These are phyloP conservation scores for Pestalotiopsis fici DNA, from an alignment of 2,329 filamentous ascomycete genomes.

Conservation along the genomic window DNA sequence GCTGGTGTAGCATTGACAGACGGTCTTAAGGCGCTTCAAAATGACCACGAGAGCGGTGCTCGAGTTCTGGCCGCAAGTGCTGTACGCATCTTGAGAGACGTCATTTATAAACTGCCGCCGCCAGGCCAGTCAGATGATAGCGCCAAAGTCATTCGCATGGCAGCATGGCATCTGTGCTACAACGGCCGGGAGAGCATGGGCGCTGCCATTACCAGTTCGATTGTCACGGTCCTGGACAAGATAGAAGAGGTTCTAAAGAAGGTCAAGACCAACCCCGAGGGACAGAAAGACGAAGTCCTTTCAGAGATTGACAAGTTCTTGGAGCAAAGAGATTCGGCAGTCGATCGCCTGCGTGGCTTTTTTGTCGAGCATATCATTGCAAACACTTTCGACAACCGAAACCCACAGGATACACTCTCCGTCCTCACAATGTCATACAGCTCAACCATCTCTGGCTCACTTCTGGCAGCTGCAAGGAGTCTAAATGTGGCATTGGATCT, in stretches of 20 bases:
- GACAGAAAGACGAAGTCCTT: conserved; percentile 21
- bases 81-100: conserved; percentile 47
- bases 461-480: conserved; percentile 41
- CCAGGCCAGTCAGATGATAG: conserved; percentile 25
- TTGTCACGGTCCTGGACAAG: conserved; percentile 46
- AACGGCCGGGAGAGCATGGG: conserved; percentile 69
- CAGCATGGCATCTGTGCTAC: conserved; percentile 65
- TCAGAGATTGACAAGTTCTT: conserved; percentile 23
- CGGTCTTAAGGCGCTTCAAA: conserved; percentile 50
- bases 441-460: conserved; percentile 56
- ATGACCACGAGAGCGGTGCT: conserved; percentile 61
- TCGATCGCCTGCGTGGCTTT: conserved; percentile 31
- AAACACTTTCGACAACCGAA: conserved; percentile 13
- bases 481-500: conserved; percentile 48
- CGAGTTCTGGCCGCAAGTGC: conserved; percentile 58
- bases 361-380: conserved; percentile 34
- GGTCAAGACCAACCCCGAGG: conserved; percentile 22
- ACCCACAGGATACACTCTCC: conserved; percentile 32
- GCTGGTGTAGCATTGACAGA: conserved; percentile 46
- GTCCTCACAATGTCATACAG: conserved; percentile 65
- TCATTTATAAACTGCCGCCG: conserved; percentile 38
- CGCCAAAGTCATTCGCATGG: conserved; percentile 46
- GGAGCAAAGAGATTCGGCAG: conserved; percentile 13
- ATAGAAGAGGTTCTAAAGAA: conserved; percentile 30
- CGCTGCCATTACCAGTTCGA: conserved; percentile 53